Conservation (phyloP, 768 basidiomycete genomes). For the Ramaria sp. region DNA sequence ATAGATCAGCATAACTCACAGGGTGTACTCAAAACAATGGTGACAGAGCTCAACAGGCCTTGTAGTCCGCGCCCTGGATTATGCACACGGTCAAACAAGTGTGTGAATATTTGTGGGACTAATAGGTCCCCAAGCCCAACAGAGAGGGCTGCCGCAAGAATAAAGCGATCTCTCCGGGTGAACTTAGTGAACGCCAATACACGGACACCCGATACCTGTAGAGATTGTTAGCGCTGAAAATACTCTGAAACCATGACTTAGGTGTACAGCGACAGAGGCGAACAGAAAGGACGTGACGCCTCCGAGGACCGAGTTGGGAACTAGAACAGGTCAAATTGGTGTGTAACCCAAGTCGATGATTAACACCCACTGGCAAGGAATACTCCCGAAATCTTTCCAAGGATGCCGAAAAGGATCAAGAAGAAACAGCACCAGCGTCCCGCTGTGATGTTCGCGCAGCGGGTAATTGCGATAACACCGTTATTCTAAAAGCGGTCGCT, state of each 20-base stretch:
- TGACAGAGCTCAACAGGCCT: conserved; percentile 68
- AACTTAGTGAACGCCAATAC: conserved; percentile 54
- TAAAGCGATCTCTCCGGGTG: conserved; percentile 55
- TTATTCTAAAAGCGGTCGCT: conserved; percentile 45
- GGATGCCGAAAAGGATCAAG: conserved; percentile 68
- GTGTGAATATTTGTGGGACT: conserved; percentile 50
- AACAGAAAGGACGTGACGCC: conserved; percentile 86
- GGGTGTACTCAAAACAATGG: conserved; percentile 71
- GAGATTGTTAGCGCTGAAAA: too few relatives aligned
- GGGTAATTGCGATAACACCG: conserved; percentile 74
- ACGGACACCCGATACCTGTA: conserved; percentile 48
- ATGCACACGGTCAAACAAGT: conserved; percentile 56
- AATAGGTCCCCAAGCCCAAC: conserved; percentile 68
- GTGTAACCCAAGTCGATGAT: background rate
- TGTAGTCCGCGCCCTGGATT: conserved; percentile 43
- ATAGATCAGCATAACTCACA: conserved; percentile 37
- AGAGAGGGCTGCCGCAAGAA: conserved; percentile 57
- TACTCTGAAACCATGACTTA: too few relatives aligned
- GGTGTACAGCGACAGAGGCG: conserved; percentile 42
- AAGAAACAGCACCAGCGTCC: conserved; percentile 74
- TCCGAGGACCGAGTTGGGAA: conserved; percentile 73
- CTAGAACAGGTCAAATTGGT: conserved; percentile 16
- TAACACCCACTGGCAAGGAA: conserved; percentile 56
- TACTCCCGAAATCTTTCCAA: conserved; percentile 76
- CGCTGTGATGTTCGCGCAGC: conserved; percentile 71